Conservation (phyloP, 2,329 filamentous ascomycete species). For the Aspergillus vadensis region DNA sequence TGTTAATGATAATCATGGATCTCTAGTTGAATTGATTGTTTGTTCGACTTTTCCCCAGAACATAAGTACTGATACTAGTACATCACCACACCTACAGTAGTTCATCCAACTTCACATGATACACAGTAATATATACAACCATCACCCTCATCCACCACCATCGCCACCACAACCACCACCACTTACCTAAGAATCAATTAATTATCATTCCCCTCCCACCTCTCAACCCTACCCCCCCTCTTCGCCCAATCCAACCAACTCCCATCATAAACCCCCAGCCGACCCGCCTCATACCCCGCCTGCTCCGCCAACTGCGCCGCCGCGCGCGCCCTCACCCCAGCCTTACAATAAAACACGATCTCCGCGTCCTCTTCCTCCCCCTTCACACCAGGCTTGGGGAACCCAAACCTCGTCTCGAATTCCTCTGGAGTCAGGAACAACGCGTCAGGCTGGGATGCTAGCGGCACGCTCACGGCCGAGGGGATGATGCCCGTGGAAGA, state of each 20-base stretch:
- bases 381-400: slow-evolving; percentile 63
- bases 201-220: slow-evolving; percentile 40
- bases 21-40: slow-evolving; percentile 17
- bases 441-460: slow-evolving; percentile 74
- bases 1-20: slow-evolving; percentile 19
- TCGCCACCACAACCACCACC: too few relatives aligned
- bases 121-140: too few relatives aligned
- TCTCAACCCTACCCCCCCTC: slow-evolving; percentile 66
- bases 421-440: slow-evolving; percentile 75
- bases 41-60: too few relatives aligned
- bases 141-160: background rate
- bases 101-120: too few relatives aligned
- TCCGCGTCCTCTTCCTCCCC: slow-evolving; percentile 36
- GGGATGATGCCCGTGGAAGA: slow-evolving; percentile 65
- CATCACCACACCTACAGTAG: too few relatives aligned
- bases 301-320: slow-evolving; percentile 76
- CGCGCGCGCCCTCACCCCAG: slow-evolving; percentile 77
- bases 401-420: slow-evolving; percentile 82
- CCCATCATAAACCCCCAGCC: slow-evolving; percentile 54
- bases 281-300: slow-evolving; percentile 71
- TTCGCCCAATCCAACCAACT: slow-evolving; percentile 74
- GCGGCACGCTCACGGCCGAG: slow-evolving; percentile 76
- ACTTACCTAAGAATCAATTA: background rate
- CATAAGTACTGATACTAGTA: too few relatives aligned
- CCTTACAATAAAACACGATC: slow-evolving; percentile 89